Conservation (phyloP, 2,329 filamentous ascomycete species). For the Chrysoporthe austroafricana region DNA sequence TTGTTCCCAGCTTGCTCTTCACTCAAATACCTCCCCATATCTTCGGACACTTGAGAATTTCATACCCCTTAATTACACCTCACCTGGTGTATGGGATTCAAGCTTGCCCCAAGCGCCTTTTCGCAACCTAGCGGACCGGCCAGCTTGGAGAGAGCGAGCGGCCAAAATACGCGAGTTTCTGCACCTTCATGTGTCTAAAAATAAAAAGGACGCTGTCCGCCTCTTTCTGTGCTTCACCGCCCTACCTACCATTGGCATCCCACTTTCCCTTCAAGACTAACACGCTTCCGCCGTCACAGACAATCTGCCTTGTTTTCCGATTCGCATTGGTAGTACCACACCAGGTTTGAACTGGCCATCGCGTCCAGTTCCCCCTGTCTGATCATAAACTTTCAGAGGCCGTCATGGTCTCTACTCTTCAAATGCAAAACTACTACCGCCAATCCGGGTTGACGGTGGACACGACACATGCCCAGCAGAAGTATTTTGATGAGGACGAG, state of each 20-base stretch:
- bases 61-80: background rate
- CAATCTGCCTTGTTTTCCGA: constrained; percentile 10
- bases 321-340: constrained; percentile 13
- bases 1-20: background rate
- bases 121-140: background rate
- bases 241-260: constrained; percentile 13
- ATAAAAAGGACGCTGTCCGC: constrained; percentile 13
- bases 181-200: constrained; percentile 16
- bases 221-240: constrained; percentile 29
- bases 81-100: no score
- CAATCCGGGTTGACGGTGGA: constrained; percentile 56
- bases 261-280: constrained; percentile 18
- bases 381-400: constrained; percentile 25
- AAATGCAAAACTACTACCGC: constrained; percentile 57
- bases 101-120: background rate
- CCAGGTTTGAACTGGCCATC: constrained; percentile 16
- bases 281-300: constrained; percentile 17
- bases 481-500: constrained; percentile 64
- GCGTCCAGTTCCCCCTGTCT: constrained; percentile 5
- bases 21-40: background rate
- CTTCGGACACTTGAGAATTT: background rate
- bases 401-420: constrained; percentile 56
- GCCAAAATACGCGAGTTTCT: background rate
- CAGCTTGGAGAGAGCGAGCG: background rate
- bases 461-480: constrained; percentile 53